Evolutionary conservation across 1,284 basidiomycete genomes (phyloP).

Genomic region (Butyriboletus appendiculatus): DNA sequence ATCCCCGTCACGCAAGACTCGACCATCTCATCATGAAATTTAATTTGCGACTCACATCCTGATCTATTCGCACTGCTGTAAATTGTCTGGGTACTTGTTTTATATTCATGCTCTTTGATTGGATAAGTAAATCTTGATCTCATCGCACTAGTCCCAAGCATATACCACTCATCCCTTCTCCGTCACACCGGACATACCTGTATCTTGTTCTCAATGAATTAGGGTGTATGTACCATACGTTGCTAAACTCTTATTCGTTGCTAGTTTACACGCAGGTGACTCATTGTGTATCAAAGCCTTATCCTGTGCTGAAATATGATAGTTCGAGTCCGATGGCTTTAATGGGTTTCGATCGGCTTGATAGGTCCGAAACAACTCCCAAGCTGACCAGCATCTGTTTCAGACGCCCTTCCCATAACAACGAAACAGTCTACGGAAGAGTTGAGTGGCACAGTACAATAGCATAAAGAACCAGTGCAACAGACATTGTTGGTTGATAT

Average conservation of each 20-base stretch:
- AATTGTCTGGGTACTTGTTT: constrained; percentile 13
- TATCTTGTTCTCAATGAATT: constrained; percentile 17
- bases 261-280: neutral
- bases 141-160: constrained; percentile 16
- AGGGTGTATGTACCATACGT: constrained; percentile 25
- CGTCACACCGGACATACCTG: constrained; percentile 21
- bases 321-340: constrained; percentile 88
- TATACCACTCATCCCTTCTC: constrained; percentile 28
- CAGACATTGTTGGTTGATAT: constrained; percentile 86
- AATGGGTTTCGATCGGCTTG: constrained; percentile 82
- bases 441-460: constrained; percentile 8
- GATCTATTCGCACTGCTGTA: constrained; percentile 17
- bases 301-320: constrained; percentile 86
- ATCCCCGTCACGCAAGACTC: constrained; percentile 31
- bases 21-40: constrained; percentile 25
- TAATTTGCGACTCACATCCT: constrained; percentile 4
- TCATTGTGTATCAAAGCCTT: constrained; percentile 16
- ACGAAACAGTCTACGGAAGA: constrained; percentile 69
- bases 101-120: constrained; percentile 15
- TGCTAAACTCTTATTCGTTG: constrained; percentile 16
- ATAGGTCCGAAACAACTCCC: constrained; percentile 86
- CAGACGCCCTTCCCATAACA: constrained; percentile 95
- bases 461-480: constrained; percentile 6
- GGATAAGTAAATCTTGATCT: constrained; percentile 22
- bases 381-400: constrained; percentile 87